These are phyloP conservation scores for Candida ponderosae DNA, from an alignment of 805 yeast genomes.

Conservation along the genomic window DNA sequence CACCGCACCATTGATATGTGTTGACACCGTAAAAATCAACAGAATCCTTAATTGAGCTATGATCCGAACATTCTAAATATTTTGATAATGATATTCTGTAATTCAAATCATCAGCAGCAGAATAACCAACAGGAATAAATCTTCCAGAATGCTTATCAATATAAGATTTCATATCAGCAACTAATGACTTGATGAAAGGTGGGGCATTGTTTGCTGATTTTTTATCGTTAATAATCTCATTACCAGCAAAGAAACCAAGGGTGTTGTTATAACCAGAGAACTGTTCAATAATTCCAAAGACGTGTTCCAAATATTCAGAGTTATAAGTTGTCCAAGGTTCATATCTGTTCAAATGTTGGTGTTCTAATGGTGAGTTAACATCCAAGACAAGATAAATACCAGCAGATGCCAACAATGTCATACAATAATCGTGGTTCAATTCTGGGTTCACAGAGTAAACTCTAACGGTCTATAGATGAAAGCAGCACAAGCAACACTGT, in stretches of 20 bases:
- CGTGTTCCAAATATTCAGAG: conserved; percentile 59
- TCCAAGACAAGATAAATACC: conserved; percentile 90
- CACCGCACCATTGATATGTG: conserved; percentile 96
- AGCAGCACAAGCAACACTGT: conserved; percentile 11
- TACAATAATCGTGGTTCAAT: conserved; percentile 79
- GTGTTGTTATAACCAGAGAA: conserved; percentile 85
- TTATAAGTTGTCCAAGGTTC: conserved; percentile 92
- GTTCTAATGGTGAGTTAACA: conserved; percentile 78
- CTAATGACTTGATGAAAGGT: conserved; percentile 64
- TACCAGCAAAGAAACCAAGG: conserved; percentile 86
- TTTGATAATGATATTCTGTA: conserved; percentile 71
- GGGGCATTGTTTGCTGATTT: conserved; percentile 66
- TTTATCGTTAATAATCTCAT: conserved; percentile 80
- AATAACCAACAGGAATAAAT: conserved; percentile 82
- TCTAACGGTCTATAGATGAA: conserved; percentile 45
- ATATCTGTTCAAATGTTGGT: conserved; percentile 78
- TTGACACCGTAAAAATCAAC: conserved; percentile 91
- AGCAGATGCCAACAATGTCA: conserved; percentile 85
- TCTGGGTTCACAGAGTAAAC: conserved; percentile 83
- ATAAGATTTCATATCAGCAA: conserved; percentile 75
- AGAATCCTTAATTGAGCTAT: conserved; percentile 35
- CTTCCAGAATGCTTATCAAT: conserved; percentile 53
- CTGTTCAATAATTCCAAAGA: conserved; percentile 71
- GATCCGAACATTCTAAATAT: conserved; percentile 70
- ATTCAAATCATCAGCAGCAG: conserved; percentile 88